Percentiles rank a stretch among this genome's conserved stretches.
Conservation (phyloP, 495 filamentous ascomycete species). For the Penicillium pulvis region DNA sequence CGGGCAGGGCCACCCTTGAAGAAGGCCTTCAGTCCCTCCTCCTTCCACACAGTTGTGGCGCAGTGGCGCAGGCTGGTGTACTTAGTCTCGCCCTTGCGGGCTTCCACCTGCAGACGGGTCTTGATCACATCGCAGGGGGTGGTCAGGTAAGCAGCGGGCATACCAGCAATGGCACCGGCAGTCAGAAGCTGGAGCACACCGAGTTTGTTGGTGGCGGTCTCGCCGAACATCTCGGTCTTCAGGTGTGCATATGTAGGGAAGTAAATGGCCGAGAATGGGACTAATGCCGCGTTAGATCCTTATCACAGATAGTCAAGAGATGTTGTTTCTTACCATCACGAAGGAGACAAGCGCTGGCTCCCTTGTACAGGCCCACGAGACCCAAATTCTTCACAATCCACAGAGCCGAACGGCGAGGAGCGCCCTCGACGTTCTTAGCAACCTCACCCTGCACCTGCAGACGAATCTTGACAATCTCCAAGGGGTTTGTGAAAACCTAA, state of each 20-base stretch:
- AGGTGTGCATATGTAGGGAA: conserved; percentile 96
- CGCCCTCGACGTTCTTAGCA: conserved; percentile 81
- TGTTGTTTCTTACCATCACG: conserved; percentile 61
- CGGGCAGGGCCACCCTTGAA: conserved; percentile 98
- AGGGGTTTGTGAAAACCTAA: conserved; percentile 92
- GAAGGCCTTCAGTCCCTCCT: conserved; percentile 94
- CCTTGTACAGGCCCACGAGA: conserved; percentile 95
- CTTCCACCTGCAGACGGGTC: conserved; percentile 95
- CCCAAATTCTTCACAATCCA: conserved; percentile 97
- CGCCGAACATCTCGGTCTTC: conserved; percentile 92
- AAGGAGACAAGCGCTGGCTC: conserved; percentile 91
- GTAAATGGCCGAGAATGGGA: conserved; percentile 98
- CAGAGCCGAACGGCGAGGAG: conserved; percentile 84
- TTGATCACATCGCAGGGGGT: conserved; percentile 99
- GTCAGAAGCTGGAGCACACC: conserved; percentile 91
- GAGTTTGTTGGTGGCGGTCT: conserved; percentile 84
- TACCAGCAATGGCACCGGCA: conserved; percentile 94
- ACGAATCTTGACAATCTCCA: conserved; percentile 99
- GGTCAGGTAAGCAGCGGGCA: conserved; percentile 97
- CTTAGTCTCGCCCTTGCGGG: conserved; percentile 85
- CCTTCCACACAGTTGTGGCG: conserved; percentile 76
- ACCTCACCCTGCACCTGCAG: conserved; percentile 97
- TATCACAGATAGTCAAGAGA: background rate
- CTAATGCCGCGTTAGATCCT: conserved; percentile 35
- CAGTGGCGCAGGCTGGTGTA: conserved; percentile 90